These are phyloP conservation scores for Claviceps sp. DNA, from an alignment of 2,329 filamentous ascomycete species.

Conservation along the genomic window DNA sequence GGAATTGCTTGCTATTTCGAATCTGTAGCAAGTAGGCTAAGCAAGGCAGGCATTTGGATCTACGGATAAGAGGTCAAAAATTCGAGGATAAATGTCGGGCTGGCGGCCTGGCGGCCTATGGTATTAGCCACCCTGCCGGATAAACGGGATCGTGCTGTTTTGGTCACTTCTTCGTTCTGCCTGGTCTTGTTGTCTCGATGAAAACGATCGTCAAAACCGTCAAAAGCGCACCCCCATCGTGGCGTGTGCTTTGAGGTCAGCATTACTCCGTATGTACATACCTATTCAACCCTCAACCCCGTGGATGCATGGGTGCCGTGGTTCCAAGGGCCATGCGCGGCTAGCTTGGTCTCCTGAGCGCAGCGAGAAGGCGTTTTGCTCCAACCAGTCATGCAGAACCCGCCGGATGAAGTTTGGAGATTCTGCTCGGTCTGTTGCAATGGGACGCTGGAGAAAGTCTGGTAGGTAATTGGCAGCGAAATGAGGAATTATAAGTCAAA, in stretches of 20 bases:
- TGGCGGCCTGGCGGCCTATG: not conserved
- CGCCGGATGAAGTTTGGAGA: not conserved
- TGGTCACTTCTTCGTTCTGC: not conserved
- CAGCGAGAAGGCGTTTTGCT: not conserved
- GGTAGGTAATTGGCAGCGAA: not conserved
- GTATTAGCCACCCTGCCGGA: not conserved
- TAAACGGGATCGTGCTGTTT: slow-evolving; percentile 1
- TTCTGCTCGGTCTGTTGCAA: not conserved
- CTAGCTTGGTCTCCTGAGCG: not conserved
- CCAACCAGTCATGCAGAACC: not conserved
- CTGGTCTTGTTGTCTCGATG: not conserved
- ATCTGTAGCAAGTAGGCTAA: not conserved
- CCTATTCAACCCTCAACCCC: no score
- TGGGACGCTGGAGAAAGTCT: no score
- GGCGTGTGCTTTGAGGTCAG: not conserved
- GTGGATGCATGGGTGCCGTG: not conserved
- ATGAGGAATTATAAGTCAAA: not conserved
- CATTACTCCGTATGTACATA: not conserved
- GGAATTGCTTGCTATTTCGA: not conserved
- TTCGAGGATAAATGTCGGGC: not conserved
- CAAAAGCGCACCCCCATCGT: not conserved
- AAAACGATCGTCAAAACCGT: not conserved
- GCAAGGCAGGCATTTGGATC: not conserved
- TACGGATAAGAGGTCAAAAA: not conserved
- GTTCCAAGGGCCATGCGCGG: not conserved